phyloP scores from a whole-genome alignment of 169 alveolate species.

The Fabrea salina region DNA sequence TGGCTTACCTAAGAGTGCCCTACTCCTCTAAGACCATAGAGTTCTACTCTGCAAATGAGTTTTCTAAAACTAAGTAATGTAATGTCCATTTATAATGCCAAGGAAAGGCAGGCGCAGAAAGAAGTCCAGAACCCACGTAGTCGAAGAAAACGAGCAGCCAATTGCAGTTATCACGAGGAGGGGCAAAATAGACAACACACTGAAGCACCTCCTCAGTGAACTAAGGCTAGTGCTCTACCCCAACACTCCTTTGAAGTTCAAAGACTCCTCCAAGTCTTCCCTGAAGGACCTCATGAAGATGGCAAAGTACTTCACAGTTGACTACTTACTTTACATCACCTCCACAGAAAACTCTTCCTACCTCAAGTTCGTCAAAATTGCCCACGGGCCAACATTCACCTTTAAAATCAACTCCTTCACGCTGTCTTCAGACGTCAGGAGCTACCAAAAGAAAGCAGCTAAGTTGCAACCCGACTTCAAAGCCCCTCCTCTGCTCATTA shows the following conservation, averaged over 20 bases:
- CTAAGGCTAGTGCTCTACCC: conserved; percentile 74
- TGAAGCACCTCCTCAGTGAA: conserved; percentile 57
- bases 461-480: conserved; percentile 46
- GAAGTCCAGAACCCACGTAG: conserved; percentile 74
- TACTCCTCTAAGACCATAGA: too few relatives aligned
- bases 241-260: conserved; percentile 62
- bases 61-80: too few relatives aligned
- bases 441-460: conserved; percentile 44
- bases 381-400: conserved; percentile 78
- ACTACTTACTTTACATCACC: conserved; percentile 72
- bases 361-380: conserved; percentile 67
- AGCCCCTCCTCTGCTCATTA: conserved; percentile 70
- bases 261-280: conserved; percentile 60
- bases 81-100: conserved; percentile 57
- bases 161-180: conserved; percentile 70
- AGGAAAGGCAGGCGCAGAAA: conserved; percentile 74
- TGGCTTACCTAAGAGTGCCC: too few relatives aligned
- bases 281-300: conserved; percentile 67
- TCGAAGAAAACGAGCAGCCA: conserved; percentile 59
- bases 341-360: conserved; percentile 64
- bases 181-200: conserved; percentile 63
- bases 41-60: too few relatives aligned
- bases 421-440: conserved; percentile 61
- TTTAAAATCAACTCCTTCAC: conserved; percentile 60
- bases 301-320: conserved; percentile 61